Base-by-base conservation (phyloP, 345 rosid genomes). In the Sisymbrium irio region DNA sequence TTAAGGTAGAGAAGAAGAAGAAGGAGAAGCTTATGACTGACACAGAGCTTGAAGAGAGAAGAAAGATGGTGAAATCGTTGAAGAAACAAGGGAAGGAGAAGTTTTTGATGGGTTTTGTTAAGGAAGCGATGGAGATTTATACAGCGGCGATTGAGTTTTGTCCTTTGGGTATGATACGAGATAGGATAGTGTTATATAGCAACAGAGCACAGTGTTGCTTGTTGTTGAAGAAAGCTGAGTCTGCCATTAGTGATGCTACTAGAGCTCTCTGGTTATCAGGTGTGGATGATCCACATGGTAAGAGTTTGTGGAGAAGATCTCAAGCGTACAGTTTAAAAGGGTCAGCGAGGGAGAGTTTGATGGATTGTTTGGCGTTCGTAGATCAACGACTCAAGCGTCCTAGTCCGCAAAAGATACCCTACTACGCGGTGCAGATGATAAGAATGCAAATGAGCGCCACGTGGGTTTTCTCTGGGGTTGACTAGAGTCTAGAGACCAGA, bases 291-390 rank as follows among this genome's bases (percentile, higher is more conserved):
- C 83, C 82, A 4, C 97, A 90, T 30, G 70, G 73, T 65, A 93
- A 83, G 85, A 90, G 98, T 80, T 76, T 93, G 76, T 93, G 98
- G 96, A 87, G 98, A 83, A 79, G 98, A 80, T 83, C 96, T 36
- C 98, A 90, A 81, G 98, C 96, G 49, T 93, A 78, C 61, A 92
- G 89, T 64, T 79, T 90, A 84, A 77, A 69, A 72, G 97, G 93
- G 11, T 61, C 76, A 71, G 84, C 77, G 30, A 90, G 81, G 53
- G 90, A 90, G 75, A 93, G 97, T 80, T 81, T 93, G 85, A 80
- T 83, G 89, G 98, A 93, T 41, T 82, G 93, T 77, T 76, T 87
- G 27, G 70, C 73, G 78, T 93, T 90, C 81, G 64, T 84, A n/a
- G 79, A 83, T 61, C 80, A 73, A 33, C 71, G 88, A 28, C 65